A percentile compares a stretch with the other conserved stretches of the same genome.
phyloP scores from a whole-genome alignment of 352 stramenopile genomes.

The Pythium volutum region DNA sequence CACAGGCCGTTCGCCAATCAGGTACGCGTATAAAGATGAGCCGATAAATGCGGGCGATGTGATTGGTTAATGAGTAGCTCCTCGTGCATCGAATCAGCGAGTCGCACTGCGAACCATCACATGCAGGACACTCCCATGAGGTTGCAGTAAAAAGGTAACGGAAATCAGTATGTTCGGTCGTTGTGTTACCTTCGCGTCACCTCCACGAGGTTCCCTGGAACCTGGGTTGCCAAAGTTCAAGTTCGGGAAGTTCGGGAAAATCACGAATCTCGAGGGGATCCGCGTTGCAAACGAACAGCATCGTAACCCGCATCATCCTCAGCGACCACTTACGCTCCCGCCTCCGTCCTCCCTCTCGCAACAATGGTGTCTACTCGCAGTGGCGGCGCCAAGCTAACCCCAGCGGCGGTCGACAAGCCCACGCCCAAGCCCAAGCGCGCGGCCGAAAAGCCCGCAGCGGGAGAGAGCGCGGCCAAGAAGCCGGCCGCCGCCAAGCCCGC shows the following conservation, averaged over 20 bases:
- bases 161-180: background rate
- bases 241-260: constrained; percentile 25
- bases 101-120: constrained; percentile 6
- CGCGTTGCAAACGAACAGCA: constrained; percentile 7
- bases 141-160: background rate
- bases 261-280: background rate
- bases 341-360: too few species aligned
- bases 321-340: too few species aligned
- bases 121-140: background rate
- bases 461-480: constrained; percentile 41
- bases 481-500: constrained; percentile 23
- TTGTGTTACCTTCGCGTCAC: constrained; percentile 24
- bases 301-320: constrained; percentile 9
- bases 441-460: constrained; percentile 22
- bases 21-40: constrained; percentile 5
- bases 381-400: constrained; percentile 18
- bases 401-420: constrained; percentile 10
- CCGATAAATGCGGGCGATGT: constrained; percentile 20
- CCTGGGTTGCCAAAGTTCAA: constrained; percentile 21
- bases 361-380: constrained; percentile 27
- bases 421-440: constrained; percentile 46
- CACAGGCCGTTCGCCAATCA: constrained; percentile 21
- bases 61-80: constrained; percentile 17
- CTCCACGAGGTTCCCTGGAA: constrained; percentile 6
- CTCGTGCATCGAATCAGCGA: constrained; percentile 17